phyloP scores from a whole-genome alignment of 768 basidiomycete genomes.

The Tricholoma sp. region DNA sequence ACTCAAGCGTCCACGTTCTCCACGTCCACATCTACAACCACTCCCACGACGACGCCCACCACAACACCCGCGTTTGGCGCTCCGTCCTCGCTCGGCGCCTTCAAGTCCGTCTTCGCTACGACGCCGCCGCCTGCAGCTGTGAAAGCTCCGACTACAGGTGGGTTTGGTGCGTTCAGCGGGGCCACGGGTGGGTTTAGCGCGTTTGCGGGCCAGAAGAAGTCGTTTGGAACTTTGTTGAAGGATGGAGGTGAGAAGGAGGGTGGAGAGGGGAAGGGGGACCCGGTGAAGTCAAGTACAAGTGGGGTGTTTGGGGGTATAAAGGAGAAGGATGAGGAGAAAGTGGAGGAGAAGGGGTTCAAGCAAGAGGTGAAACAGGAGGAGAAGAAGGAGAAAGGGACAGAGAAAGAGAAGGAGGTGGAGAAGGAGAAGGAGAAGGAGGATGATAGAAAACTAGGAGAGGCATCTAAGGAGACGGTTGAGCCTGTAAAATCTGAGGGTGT shows the following conservation, averaged over 20 bases:
- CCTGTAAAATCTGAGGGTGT: background rate
- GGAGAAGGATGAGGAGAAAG: slow-evolving; percentile 4
- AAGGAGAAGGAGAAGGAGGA: slow-evolving; percentile 4
- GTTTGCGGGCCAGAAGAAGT: slow-evolving; percentile 37
- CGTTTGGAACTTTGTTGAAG: slow-evolving; percentile 62
- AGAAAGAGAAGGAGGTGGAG: slow-evolving; percentile 1
- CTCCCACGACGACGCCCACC: slow-evolving; percentile 13
- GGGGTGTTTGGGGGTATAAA: background rate
- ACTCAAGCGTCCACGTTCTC: too few relatives aligned
- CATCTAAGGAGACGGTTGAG: background rate
- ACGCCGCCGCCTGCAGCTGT: slow-evolving; percentile 19
- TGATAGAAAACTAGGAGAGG: background rate
- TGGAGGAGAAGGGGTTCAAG: background rate
- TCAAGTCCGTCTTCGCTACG: slow-evolving; percentile 25
- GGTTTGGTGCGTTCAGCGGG: slow-evolving; percentile 50
- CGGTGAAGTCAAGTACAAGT: slow-evolving; percentile 11
- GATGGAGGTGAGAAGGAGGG: slow-evolving; percentile 21
- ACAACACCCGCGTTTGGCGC: slow-evolving; percentile 34
- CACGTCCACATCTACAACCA: slow-evolving; percentile 15
- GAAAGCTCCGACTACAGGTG: slow-evolving; percentile 28
- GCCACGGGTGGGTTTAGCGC: slow-evolving; percentile 36
- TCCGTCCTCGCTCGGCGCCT: slow-evolving; percentile 29
- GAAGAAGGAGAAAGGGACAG: background rate
- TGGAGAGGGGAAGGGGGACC: background rate
- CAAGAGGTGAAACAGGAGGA: background rate